Evolutionary conservation across 495 filamentous ascomycete species (phyloP), one percentile per base, ranked within the genome.

Genomic region (Daldinia vernicosa): DNA sequence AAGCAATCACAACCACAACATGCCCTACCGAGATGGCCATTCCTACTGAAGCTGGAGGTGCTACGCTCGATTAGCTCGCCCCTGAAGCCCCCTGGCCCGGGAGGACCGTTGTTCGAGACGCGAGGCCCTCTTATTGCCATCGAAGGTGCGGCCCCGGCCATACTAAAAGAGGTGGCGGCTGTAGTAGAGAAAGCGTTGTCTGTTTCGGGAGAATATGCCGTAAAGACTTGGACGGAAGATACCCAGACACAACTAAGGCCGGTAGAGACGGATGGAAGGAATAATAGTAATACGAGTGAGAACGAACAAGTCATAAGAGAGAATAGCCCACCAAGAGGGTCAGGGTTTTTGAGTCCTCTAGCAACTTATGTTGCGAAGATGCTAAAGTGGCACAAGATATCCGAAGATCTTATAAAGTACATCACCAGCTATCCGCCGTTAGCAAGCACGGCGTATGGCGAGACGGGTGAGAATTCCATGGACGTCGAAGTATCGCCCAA

Each of bases 111-210:
- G 8, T 78, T 75, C 35, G 80, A 79, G 60, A 78, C 83, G 26
- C 86, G 94, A 43, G 94, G 96, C 0, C 86, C 92, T 1, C 85
- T 98, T 27, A 89, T 98, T 52, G 90, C 92, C 0, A 78, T 99
- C 24, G 95, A 99, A 75, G 93, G 94, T 14, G 80, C 90, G 24
- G 85, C 91, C 56, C 72, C 77, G 2, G 69, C 76, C 1, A 72
- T 90, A 12, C 80, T 91, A 11, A 81, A 82, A 47, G 76, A 81
- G 6, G 84, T 93, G 6, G 83, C 87, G 1, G 77, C 82, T 19
- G 89, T 89, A 67, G 86, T 97, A 3, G 85, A 88, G 45, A 83
- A 84, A 8, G 84, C 85, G 22, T 75, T 97, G 26, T 78, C 75
- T 24, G 86, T 83, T 51, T 85, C 86, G 67, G 79, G 82, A 6